These are phyloP conservation scores for Tylopilus cervinicoccineus DNA, from an alignment of 768 basidiomycete species.

Conservation along the genomic window DNA sequence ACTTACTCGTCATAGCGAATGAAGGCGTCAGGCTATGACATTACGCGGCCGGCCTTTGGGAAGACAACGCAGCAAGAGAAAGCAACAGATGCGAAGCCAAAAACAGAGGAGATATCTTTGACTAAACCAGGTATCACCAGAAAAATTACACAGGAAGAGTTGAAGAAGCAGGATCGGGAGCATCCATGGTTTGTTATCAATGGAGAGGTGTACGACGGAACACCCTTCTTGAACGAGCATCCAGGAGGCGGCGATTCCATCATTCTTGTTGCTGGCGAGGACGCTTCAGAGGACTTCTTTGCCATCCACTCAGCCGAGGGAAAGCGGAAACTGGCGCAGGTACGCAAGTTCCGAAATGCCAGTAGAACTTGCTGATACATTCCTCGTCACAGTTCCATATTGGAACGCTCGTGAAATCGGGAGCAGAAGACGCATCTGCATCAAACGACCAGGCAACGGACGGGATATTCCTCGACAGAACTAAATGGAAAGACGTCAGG, in stretches of 20 bases:
- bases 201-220: constrained; percentile 56
- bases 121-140: constrained; percentile 42
- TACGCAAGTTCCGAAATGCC: constrained; percentile 1
- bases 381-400: constrained; percentile 46
- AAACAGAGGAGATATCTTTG: constrained; percentile 33
- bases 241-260: constrained; percentile 59
- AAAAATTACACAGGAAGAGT: constrained; percentile 42
- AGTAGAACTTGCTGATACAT: constrained; percentile 6
- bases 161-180: constrained; percentile 35
- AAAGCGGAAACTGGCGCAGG: constrained; percentile 41
- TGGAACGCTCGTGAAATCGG: constrained; percentile 38
- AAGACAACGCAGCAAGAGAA: neutral
- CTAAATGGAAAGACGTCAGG: constrained; percentile 45
- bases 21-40: constrained; percentile 42
- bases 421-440: neutral
- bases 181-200: constrained; percentile 50
- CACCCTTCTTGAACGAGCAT: constrained; percentile 48
- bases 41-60: constrained; percentile 39
- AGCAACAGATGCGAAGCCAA: neutral
- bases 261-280: constrained; percentile 50
- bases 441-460: constrained; percentile 3
- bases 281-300: constrained; percentile 62
- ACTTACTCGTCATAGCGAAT: constrained; percentile 32
- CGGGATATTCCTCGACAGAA: constrained; percentile 39
- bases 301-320: constrained; percentile 58